Evolutionary conservation across 345 rosid species (phyloP).

Genomic region (Sonneratia alba): DNA sequence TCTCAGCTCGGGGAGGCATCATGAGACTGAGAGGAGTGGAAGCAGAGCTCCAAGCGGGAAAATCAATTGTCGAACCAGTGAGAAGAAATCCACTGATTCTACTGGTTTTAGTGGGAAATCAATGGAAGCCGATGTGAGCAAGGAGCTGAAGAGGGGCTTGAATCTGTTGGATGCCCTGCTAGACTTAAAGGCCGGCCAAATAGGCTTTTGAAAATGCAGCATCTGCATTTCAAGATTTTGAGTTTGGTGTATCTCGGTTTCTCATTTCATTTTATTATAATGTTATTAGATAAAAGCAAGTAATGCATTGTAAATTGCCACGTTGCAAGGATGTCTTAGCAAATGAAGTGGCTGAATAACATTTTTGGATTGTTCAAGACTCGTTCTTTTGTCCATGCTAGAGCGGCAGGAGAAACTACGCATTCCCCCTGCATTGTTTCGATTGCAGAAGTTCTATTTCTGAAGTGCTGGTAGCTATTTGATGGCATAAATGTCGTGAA

Average conservation of each 20-base stretch:
- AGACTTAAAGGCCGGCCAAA: neutral
- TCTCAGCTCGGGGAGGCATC: conserved; percentile 27
- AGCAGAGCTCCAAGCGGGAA: conserved; percentile 15
- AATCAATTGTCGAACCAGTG: conserved; percentile 35
- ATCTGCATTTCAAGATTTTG: neutral
- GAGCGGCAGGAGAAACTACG: too few species aligned
- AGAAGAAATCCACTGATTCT: conserved; percentile 25
- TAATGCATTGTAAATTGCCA: conserved; percentile 8
- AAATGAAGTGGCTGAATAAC: neutral
- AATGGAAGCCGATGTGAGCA: conserved; percentile 42
- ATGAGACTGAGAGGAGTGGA: conserved; percentile 37
- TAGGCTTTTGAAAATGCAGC: conserved; percentile 2
- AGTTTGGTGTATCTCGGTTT: neutral
- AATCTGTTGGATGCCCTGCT: conserved; percentile 9
- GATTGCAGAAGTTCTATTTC: too few species aligned
- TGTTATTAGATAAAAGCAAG: neutral
- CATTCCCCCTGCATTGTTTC: too few species aligned
- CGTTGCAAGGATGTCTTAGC: neutral
- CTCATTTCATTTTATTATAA: neutral
- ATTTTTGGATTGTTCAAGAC: neutral
- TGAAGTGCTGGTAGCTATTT: too few species aligned
- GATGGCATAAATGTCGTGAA: too few species aligned
- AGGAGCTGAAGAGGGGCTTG: conserved; percentile 51
- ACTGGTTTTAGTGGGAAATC: conserved; percentile 12
- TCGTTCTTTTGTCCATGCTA: too few species aligned